phyloP scores from a whole-genome alignment of 495 filamentous ascomycete species.

The Aspergillus wentii region DNA sequence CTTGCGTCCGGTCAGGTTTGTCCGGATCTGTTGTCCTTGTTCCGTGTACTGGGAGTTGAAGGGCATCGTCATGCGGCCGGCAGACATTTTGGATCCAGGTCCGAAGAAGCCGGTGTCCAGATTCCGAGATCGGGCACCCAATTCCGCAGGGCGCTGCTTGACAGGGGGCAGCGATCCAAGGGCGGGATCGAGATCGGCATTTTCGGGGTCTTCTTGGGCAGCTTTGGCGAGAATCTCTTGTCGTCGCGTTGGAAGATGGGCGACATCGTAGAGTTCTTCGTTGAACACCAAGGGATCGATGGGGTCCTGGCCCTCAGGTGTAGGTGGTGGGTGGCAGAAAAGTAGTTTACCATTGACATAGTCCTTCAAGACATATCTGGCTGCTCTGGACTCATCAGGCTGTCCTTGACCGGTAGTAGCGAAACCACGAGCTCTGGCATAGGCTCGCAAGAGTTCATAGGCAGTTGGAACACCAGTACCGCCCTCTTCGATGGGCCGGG shows the following conservation, averaged over 20 bases:
- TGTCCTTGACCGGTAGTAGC: slow-evolving; percentile 80
- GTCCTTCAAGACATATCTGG: slow-evolving; percentile 89
- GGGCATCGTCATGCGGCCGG: slow-evolving; percentile 65
- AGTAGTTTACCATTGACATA: slow-evolving; percentile 95
- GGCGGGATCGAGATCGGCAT: slow-evolving; percentile 18
- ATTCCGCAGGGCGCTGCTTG: slow-evolving; percentile 20
- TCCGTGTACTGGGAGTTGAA: slow-evolving; percentile 85
- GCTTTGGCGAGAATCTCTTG: slow-evolving; percentile 50
- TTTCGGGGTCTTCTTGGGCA: slow-evolving; percentile 39
- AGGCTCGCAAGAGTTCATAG: slow-evolving; percentile 80
- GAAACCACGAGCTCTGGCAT: slow-evolving; percentile 86
- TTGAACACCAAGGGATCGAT: slow-evolving; percentile 79
- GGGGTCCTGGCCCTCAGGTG: slow-evolving; percentile 40
- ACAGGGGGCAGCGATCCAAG: slow-evolving; percentile 9
- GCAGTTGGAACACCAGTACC: slow-evolving; percentile 86
- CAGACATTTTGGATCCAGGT: slow-evolving; percentile 50
- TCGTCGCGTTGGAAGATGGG: slow-evolving; percentile 68
- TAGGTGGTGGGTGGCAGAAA: slow-evolving; percentile 82
- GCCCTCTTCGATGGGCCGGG: slow-evolving; percentile 83
- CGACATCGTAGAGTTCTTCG: slow-evolving; percentile 74
- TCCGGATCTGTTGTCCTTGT: slow-evolving; percentile 63
- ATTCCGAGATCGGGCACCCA: slow-evolving; percentile 64
- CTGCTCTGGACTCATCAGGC: slow-evolving; percentile 90
- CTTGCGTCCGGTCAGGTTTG: slow-evolving; percentile 77
- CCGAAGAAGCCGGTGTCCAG: slow-evolving; percentile 89